Conservation (phyloP, 1,284 basidiomycete species). For the Papiliotrema laurentii region DNA sequence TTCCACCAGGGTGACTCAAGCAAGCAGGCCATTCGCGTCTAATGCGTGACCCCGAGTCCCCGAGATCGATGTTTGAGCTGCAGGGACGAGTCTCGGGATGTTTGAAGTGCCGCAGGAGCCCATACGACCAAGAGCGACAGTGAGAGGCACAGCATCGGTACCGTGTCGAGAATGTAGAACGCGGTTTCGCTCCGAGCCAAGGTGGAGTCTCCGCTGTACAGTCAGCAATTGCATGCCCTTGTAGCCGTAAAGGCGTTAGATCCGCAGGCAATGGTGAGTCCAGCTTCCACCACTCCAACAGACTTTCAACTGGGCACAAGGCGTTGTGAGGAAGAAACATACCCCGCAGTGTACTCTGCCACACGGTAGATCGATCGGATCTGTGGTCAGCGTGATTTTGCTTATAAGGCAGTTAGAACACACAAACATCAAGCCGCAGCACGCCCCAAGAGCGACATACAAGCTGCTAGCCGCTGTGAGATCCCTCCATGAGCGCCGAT, state of each 20-base stretch:
- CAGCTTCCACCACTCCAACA: too few relatives aligned
- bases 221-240: not conserved
- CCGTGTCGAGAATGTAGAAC: conserved; percentile 20
- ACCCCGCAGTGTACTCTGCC: conserved; percentile 21
- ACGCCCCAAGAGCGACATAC: not conserved
- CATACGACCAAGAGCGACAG: conserved; percentile 14
- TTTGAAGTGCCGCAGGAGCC: too few relatives aligned
- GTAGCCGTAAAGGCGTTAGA: too few relatives aligned
- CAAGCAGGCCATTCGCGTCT: too few relatives aligned
- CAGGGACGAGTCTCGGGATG: too few relatives aligned
- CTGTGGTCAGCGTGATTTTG: conserved; percentile 3
- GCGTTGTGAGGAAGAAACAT: conserved; percentile 3
- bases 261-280: too few relatives aligned
- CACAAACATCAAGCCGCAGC: conserved; percentile 3
- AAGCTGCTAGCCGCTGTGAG: conserved; percentile 1
- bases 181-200: conserved; percentile 16
- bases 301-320: not conserved
- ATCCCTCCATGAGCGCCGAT: not conserved
- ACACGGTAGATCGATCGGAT: conserved; percentile 23
- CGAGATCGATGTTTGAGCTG: too few relatives aligned
- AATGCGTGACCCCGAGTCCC: too few relatives aligned
- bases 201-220: conserved; percentile 10
- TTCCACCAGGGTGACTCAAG: too few relatives aligned
- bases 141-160: conserved; percentile 13
- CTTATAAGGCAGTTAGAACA: not conserved